Evolutionary conservation across 2,329 filamentous ascomycete species (phyloP).

Genomic region (Calycina herbarum): DNA sequence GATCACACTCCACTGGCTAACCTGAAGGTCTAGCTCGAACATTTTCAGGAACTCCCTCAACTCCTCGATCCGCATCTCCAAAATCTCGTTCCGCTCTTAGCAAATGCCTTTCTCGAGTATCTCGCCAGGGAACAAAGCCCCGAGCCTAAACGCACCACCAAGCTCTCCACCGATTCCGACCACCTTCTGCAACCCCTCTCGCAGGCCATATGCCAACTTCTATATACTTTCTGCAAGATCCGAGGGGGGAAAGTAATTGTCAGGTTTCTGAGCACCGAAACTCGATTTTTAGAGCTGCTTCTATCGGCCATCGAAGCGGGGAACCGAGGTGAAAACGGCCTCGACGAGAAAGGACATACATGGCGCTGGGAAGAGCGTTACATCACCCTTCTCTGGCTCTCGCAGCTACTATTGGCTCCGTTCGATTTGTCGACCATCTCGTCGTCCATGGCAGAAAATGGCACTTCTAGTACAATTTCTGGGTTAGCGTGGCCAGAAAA

Average conservation of each 20-base stretch:
- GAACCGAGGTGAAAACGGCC: conserved; percentile 15
- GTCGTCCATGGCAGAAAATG: conserved; percentile 51
- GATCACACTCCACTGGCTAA: conserved; percentile 21
- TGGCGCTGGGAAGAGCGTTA: conserved; percentile 89
- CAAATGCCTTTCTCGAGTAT: conserved; percentile 72
- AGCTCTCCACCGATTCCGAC: conserved; percentile 24
- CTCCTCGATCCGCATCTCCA: conserved; percentile 83
- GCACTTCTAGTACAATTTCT: conserved; percentile 43
- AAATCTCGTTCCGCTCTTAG: conserved; percentile 70
- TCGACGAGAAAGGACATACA: conserved; percentile 24
- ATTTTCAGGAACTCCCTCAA: conserved; percentile 94
- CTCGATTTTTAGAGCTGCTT: conserved; percentile 78
- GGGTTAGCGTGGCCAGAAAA: conserved; percentile 57
- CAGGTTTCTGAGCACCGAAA: conserved; percentile 87
- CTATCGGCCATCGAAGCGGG: conserved; percentile 69
- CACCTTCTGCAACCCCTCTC: conserved; percentile 38
- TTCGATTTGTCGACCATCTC: conserved; percentile 91
- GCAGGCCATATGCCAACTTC: conserved; percentile 70
- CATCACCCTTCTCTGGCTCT: conserved; percentile 83
- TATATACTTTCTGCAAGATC: conserved; percentile 94
- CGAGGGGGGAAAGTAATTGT: conserved; percentile 90
- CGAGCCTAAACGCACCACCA: background rate
- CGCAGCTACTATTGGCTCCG: conserved; percentile 77
- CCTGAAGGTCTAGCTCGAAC: conserved; percentile 59
- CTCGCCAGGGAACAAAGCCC: conserved; percentile 49